Evolutionary conservation across 371 early-diverging fungal genomes (phyloP).

Genomic region (Mucor ambiguus): DNA sequence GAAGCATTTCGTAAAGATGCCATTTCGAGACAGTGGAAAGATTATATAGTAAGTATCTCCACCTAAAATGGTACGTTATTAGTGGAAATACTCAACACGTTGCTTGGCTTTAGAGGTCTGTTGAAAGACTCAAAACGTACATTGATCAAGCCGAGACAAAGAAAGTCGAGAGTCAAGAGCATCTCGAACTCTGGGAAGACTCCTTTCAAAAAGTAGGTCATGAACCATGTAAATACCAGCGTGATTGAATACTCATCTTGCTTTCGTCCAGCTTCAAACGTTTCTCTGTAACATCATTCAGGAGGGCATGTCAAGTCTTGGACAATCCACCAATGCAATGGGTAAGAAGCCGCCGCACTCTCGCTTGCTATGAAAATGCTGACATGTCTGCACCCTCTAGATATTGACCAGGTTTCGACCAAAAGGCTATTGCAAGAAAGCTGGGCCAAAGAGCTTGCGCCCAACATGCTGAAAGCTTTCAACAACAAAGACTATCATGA

Average conservation of each 20-base stretch:
- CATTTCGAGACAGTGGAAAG: conserved; percentile 36
- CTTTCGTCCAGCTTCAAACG: conserved; percentile 15
- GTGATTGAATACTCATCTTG: background rate
- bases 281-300: conserved; percentile 25
- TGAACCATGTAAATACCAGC: background rate
- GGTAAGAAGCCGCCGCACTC: conserved; percentile 2
- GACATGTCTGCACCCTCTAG: background rate
- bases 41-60: conserved; percentile 22
- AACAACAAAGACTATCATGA: conserved; percentile 17
- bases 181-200: conserved; percentile 23
- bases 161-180: conserved; percentile 12
- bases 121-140: conserved; percentile 23
- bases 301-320: conserved; percentile 20
- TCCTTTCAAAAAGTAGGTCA: conserved; percentile 22
- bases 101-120: conserved; percentile 19
- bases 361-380: background rate
- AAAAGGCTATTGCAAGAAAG: conserved; percentile 18
- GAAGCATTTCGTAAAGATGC: conserved; percentile 35
- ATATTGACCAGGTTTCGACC: background rate
- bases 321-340: conserved; percentile 6
- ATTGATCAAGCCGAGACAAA: conserved; percentile 23
- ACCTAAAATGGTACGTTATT: background rate
- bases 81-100: background rate
- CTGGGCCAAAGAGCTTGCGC: conserved; percentile 17
- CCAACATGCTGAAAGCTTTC: conserved; percentile 13